A percentile compares a stretch with the other conserved stretches of the same genome.
Conservation (phyloP, 768 basidiomycete genomes). For the Russula griseocarnosa region DNA sequence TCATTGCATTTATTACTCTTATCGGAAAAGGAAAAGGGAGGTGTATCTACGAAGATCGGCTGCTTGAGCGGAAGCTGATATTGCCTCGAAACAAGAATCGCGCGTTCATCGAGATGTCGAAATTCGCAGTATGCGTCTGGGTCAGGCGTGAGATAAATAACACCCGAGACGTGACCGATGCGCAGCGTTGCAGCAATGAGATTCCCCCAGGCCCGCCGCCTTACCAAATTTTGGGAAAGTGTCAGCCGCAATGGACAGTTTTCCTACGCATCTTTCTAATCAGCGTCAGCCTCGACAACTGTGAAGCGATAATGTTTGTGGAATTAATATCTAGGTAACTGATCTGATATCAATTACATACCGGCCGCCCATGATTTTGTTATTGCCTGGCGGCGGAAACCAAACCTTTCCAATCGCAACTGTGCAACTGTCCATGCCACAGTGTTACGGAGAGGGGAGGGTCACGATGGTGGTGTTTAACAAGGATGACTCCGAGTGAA, state of each 20-base stretch:
- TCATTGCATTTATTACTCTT: background rate
- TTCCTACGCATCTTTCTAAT: too few relatives aligned
- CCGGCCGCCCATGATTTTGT: slow-evolving; percentile 36
- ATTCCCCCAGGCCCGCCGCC: too few relatives aligned
- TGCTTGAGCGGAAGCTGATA: too few relatives aligned
- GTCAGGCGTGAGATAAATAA: slow-evolving; percentile 33
- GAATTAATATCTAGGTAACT: slow-evolving; percentile 35
- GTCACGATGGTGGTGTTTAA: slow-evolving; percentile 40
- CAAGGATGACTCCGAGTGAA: slow-evolving; percentile 46
- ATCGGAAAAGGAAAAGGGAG: background rate
- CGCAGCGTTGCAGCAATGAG: slow-evolving; percentile 29
- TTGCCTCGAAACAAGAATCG: too few relatives aligned
- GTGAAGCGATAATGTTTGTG: slow-evolving; percentile 37
- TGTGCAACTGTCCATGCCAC: slow-evolving; percentile 17
- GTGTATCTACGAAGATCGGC: too few relatives aligned
- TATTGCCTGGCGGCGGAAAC: slow-evolving; percentile 26
- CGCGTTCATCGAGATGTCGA: slow-evolving; percentile 44
- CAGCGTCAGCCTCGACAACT: slow-evolving; percentile 26
- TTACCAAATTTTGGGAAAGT: too few relatives aligned
- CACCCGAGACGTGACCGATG: slow-evolving; percentile 39
- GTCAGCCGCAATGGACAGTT: slow-evolving; percentile 33
- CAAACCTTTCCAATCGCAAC: slow-evolving; percentile 31
- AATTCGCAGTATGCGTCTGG: slow-evolving; percentile 37
- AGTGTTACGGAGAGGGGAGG: background rate
- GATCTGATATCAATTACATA: slow-evolving; percentile 40